Conservation (phyloP, 78 protist genomes). For the slime mould (Dictyostelium discoideum) region DNA sequence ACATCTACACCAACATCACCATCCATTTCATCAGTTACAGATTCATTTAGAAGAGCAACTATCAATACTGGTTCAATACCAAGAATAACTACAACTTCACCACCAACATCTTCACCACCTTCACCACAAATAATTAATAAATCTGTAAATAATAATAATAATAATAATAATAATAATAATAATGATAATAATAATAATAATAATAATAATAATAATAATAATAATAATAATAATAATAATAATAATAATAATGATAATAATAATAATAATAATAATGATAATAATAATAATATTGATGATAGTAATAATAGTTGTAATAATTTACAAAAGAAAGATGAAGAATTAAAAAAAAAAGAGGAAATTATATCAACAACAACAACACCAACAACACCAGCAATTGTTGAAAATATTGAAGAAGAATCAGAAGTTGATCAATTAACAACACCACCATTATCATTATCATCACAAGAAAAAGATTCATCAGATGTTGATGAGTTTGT, state of each 20-base stretch:
- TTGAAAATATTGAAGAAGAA: background rate
- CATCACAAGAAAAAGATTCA: slow-evolving; percentile 1
- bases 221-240: background rate
- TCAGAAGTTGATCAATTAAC: background rate
- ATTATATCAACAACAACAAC: background rate
- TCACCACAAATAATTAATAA: background rate
- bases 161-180: too few relatives aligned
- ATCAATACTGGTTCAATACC: background rate
- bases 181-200: too few relatives aligned
- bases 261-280: background rate
- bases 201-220: background rate
- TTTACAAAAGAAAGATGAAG: background rate
- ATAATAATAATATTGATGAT: background rate
- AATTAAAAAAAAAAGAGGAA: background rate
- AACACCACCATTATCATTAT: background rate
- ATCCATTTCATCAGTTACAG: background rate
- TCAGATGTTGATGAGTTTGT: slow-evolving; percentile 29
- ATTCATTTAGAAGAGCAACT: background rate
- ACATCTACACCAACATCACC: background rate
- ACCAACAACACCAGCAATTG: background rate
- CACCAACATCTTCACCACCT: background rate
- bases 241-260: background rate
- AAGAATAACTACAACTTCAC: background rate
- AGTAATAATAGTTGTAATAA: background rate
- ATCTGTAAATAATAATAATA: too few relatives aligned